Evolutionary conservation across 2,329 filamentous ascomycete genomes (phyloP).

Genomic region (Monosporascus sp.): DNA sequence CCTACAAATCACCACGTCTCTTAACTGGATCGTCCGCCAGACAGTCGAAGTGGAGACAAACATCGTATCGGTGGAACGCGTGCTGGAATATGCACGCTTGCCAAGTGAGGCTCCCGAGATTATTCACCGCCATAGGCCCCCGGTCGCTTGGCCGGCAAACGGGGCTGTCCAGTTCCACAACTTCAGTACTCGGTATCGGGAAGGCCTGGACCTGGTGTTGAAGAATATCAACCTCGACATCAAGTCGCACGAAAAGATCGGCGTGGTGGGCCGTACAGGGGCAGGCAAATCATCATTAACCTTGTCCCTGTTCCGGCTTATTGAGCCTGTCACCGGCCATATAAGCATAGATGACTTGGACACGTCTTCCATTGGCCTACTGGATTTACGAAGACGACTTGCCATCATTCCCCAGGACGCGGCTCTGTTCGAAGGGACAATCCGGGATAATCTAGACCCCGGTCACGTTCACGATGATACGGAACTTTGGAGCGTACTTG

Average conservation of each 20-base stretch:
- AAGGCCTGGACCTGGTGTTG: constrained; percentile 83
- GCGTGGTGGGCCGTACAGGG: constrained; percentile 91
- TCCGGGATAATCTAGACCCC: constrained; percentile 93
- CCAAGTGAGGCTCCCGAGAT: constrained; percentile 94
- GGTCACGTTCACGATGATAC: constrained; percentile 94
- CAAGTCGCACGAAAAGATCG: constrained; percentile 96
- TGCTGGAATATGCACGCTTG: constrained; percentile 88
- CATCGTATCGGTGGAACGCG: constrained; percentile 96
- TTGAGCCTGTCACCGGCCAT: constrained; percentile 76
- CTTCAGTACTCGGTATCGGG: constrained; percentile 89
- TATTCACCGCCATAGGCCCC: constrained; percentile 78
- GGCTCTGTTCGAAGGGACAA: constrained; percentile 86
- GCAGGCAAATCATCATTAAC: constrained; percentile 95
- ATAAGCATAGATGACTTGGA: constrained; percentile 88
- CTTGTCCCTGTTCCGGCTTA: constrained; percentile 89
- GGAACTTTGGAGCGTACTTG: constrained; percentile 91
- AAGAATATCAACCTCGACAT: constrained; percentile 91
- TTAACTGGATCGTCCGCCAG: constrained; percentile 99
- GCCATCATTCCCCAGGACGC: constrained; percentile 98
- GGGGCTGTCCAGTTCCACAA: constrained; percentile 88
- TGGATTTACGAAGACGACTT: constrained; percentile 82
- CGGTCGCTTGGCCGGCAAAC: constrained; percentile 85
- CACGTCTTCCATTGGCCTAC: constrained; percentile 82
- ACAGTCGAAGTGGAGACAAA: constrained; percentile 99
- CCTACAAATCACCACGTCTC: constrained; percentile 89